Percentiles rank a stretch among this genome's conserved stretches.
These are phyloP conservation scores for Trichoderma sp. DNA, from an alignment of 2,329 filamentous ascomycete species.

Conservation along the genomic window DNA sequence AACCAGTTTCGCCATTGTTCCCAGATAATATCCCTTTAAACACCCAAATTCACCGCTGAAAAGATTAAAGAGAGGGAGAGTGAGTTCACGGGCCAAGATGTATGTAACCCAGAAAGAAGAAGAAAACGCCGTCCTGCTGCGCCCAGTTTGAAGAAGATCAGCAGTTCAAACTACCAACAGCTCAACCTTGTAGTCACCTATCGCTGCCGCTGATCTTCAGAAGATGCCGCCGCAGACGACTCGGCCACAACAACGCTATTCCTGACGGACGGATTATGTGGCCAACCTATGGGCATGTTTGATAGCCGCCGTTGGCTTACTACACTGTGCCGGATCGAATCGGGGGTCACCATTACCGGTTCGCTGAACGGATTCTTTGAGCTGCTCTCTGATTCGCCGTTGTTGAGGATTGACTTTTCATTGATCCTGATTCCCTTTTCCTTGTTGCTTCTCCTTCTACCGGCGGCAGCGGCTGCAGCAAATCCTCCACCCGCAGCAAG, in stretches of 20 bases:
- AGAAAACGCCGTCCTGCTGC: background rate
- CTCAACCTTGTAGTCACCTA: background rate
- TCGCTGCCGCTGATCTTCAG: background rate
- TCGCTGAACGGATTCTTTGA: conserved; percentile 22
- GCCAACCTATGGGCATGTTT: conserved; percentile 41
- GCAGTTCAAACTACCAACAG: background rate
- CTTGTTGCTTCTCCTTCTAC: conserved; percentile 21
- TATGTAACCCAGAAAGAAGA: background rate
- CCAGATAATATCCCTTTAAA: background rate
- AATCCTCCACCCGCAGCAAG: conserved; percentile 27
- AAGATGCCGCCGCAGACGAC: conserved; percentile 8
- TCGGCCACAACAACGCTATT: conserved; percentile 22
- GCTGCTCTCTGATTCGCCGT: conserved; percentile 22
- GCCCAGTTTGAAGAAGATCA: background rate
- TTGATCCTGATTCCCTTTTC: conserved; percentile 8
- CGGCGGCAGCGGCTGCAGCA: conserved; percentile 25
- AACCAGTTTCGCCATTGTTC: background rate
- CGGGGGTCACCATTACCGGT: conserved; percentile 23
- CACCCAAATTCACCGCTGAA: background rate
- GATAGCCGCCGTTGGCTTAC: conserved; percentile 31
- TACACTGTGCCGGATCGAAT: conserved; percentile 24
- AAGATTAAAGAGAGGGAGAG: background rate
- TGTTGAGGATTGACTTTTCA: conserved; percentile 26
- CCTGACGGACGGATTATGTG: conserved; percentile 33
- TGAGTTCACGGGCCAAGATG: background rate